Conservation (phyloP, 768 basidiomycete genomes). For the Leccinum longicurvipes region DNA sequence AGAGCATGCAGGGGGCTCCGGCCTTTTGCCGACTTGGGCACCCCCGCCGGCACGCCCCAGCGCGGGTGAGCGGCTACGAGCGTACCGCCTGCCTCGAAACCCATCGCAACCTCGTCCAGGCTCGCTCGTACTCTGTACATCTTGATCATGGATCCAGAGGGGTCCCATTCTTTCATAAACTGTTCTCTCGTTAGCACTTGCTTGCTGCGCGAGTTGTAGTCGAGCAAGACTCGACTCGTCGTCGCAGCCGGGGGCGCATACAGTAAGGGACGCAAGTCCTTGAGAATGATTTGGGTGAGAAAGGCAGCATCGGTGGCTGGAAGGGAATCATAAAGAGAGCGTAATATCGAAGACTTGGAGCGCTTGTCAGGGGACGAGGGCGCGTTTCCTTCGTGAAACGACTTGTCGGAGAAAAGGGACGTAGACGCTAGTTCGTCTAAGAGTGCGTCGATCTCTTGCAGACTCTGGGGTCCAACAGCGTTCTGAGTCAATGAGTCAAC, state of each 20-base stretch:
- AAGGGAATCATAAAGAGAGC: slow-evolving; percentile 56
- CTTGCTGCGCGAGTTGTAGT: slow-evolving; percentile 57
- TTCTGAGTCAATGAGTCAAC: slow-evolving; percentile 17
- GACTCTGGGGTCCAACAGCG: slow-evolving; percentile 32
- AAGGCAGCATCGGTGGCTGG: slow-evolving; percentile 62
- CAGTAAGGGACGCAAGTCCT: slow-evolving; percentile 77
- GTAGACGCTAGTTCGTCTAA: slow-evolving; percentile 72
- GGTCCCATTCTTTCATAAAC: slow-evolving; percentile 75
- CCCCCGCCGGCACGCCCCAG: slow-evolving; percentile 63
- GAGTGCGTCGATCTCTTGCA: slow-evolving; percentile 55
- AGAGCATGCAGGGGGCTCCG: slow-evolving; percentile 57
- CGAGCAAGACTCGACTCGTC: slow-evolving; percentile 47
- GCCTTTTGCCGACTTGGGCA: slow-evolving; percentile 84
- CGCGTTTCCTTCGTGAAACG: slow-evolving; percentile 37
- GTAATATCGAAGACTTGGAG: slow-evolving; percentile 39
- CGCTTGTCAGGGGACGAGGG: slow-evolving; percentile 31
- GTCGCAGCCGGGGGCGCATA: slow-evolving; percentile 56
- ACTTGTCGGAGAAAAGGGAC: slow-evolving; percentile 55
- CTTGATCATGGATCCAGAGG: slow-evolving; percentile 46
- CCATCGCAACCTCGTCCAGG: slow-evolving; percentile 53
- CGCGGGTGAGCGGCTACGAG: slow-evolving; percentile 34
- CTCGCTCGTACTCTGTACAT: slow-evolving; percentile 55
- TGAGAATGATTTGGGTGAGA: slow-evolving; percentile 84
- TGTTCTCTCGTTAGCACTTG: slow-evolving; percentile 53
- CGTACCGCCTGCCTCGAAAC: slow-evolving; percentile 36